phyloP scores from a whole-genome alignment of 106 monocot species.

The Dendrobium officinale region DNA sequence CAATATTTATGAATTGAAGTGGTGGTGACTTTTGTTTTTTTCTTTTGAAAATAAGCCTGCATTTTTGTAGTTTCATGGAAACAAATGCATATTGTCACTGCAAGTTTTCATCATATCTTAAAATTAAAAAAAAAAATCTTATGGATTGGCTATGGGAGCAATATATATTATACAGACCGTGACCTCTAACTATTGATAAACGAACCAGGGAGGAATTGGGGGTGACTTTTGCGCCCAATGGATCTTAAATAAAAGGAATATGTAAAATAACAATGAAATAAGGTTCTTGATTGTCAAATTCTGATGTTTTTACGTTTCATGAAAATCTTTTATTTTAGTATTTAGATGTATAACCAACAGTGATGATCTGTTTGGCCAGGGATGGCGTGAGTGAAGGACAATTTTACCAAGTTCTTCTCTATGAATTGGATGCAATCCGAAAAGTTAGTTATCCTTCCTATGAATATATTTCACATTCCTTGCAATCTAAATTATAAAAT shows the following conservation, averaged over 20 bases:
- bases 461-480: neutral
- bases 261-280: neutral
- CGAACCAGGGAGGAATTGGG: no score
- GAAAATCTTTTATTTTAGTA: neutral
- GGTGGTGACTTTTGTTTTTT: neutral
- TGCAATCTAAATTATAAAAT: neutral
- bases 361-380: slow-evolving; percentile 23
- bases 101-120: no score
- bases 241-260: neutral
- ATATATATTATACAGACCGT: no score
- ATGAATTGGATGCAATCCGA: slow-evolving; percentile 89
- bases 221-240: no score
- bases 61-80: no score
- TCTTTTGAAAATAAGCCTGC: neutral
- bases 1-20: neutral
- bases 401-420: slow-evolving; percentile 81
- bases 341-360: neutral
- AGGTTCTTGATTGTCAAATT: neutral
- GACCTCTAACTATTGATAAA: no score
- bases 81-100: no score
- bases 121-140: no score
- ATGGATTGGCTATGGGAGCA: no score
- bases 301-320: neutral
- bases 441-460: slow-evolving; percentile 34
- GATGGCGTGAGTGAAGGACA: slow-evolving; percentile 99